Base-by-base conservation (phyloP, 2,329 filamentous ascomycete genomes). In the Dissoconium aciculare region DNA sequence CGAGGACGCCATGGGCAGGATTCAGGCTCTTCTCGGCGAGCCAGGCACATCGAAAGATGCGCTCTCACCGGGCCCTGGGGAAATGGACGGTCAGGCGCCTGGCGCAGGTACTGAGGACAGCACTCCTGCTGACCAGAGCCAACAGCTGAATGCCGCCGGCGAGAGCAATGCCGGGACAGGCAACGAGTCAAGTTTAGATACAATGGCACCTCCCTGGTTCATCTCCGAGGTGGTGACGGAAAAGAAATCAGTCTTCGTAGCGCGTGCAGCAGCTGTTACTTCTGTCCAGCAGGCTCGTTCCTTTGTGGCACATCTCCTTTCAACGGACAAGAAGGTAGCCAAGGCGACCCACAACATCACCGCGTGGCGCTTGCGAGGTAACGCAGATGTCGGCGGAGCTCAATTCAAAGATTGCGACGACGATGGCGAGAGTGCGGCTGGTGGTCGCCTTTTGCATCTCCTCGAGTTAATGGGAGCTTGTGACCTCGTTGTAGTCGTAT, bases 401-500 rank as follows among this genome's bases (percentile, higher is more conserved):
- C 45, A 49, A n/a, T 83, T 76, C 43, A 85, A 95, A 54, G 89
- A 98, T 56, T 94, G 78, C 50, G 81, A 98, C 47, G 89, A 98
- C 47, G 89, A 98, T 53, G 89, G 89, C 2, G 89, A 98, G 64
- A 80, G 80, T 15, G 89, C 89, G 4, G 89, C 89, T 0, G 89
- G 89, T 1, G 75, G 78, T 0, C 67, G 89, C 25, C 57, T 98
- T 49, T 57, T 95, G 37, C 83, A 92, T 58, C 62, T 98, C 16
- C 78, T 98, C 74, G 84, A 94, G 60, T 59, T 93, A 38, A 94
- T 94, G 81, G 81, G 85, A 49, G 66, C 91, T 8, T 94, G 85
- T 84, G 72, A 91, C 54, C 77, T 78, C 11, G 77, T 95, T 62
- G 83, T 98, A 0, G 78, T 98, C 3, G 87, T 98, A 15, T 84